Evolutionary conservation across 768 basidiomycete genomes (phyloP).

Genomic region (Lactarius quietus): DNA sequence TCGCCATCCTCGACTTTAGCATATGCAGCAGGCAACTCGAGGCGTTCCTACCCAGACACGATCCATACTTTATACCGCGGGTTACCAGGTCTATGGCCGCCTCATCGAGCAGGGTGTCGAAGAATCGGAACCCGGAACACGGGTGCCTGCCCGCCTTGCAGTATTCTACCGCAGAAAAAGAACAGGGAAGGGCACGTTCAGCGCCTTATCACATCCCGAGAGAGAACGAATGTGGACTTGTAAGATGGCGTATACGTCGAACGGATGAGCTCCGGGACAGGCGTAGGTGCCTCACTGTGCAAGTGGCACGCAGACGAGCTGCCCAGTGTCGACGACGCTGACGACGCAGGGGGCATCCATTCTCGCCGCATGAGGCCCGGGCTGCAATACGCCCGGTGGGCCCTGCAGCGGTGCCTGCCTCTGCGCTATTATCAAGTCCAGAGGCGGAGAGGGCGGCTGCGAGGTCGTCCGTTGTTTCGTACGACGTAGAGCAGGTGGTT

Average conservation of each 20-base stretch:
- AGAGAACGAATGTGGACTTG: too few relatives aligned
- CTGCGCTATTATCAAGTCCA: not conserved
- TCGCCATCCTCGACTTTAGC: constrained; percentile 21
- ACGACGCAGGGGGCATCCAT: too few relatives aligned
- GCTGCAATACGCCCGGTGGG: constrained; percentile 17
- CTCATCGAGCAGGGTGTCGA: not conserved
- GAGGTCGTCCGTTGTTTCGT: not conserved
- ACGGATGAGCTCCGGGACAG: not conserved
- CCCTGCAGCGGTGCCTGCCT: not conserved
- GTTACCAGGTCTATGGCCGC: not conserved
- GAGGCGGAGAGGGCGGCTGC: not conserved
- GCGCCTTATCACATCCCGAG: too few relatives aligned
- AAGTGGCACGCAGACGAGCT: not conserved
- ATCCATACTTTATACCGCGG: constrained; percentile 26
- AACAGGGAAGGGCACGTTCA: too few relatives aligned
- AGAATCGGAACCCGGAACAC: constrained; percentile 5
- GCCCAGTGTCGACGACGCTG: not conserved
- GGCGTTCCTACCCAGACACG: constrained; percentile 25
- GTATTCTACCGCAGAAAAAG: too few relatives aligned
- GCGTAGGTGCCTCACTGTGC: not conserved
- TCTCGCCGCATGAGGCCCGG: constrained; percentile 15
- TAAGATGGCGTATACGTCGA: too few relatives aligned
- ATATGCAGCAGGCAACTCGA: constrained; percentile 26
- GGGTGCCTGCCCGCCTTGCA: constrained; percentile 2
- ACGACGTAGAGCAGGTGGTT: too few relatives aligned